Base-by-base conservation (phyloP, 768 basidiomycete species). In the Suillus cothurnatus region DNA sequence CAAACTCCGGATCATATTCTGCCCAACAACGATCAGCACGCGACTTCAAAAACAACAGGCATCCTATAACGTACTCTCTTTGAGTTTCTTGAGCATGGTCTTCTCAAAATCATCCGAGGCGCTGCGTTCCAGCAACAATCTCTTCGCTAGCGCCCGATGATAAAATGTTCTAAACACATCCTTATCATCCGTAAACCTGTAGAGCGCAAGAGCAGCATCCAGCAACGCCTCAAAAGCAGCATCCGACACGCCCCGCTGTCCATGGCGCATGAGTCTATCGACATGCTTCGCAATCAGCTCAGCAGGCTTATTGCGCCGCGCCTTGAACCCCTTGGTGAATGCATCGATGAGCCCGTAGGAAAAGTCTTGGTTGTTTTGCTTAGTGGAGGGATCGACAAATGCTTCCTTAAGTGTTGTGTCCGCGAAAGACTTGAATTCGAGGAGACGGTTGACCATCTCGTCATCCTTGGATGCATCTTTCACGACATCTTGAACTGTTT, bases 1-100 rank as follows among this genome's bases (percentile, higher is more conserved):
- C 92, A 72, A 99, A 99, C 66, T 97, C 95, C 14, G 95, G 92
- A 73, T 99, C 97, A 71, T 96, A 97, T 61, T 91, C 97, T 97
- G 71, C 55, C 62, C 31, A 31, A 31, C 19, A 6, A 56, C 39
- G 28, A 52, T 60, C 45, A 52, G 76, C 81, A 53, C 21, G 32
- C 34, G 28, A 32, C 68, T 62, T 52, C 56, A 61, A 21, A 41
- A 21, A 60, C 14, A 21, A n/a, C 23, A 64, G n/a, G 4, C 9
- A n/a, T n/a, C 26, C 3, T 31, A 43, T 28, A 2, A 88, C 93
- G 71, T 69, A 87, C 87, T 79, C 67, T 94, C 89, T 79, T 93
- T 93, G 66, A 99, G 80, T 76, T 91, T 92, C 79, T 91, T 88
- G 63, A 98, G 79, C 81, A 96, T 89, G 26, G 84, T 84, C 69